These are phyloP conservation scores for Arthrinium phaeospermum DNA, from an alignment of 2,329 filamentous ascomycete species.

Conservation along the genomic window DNA sequence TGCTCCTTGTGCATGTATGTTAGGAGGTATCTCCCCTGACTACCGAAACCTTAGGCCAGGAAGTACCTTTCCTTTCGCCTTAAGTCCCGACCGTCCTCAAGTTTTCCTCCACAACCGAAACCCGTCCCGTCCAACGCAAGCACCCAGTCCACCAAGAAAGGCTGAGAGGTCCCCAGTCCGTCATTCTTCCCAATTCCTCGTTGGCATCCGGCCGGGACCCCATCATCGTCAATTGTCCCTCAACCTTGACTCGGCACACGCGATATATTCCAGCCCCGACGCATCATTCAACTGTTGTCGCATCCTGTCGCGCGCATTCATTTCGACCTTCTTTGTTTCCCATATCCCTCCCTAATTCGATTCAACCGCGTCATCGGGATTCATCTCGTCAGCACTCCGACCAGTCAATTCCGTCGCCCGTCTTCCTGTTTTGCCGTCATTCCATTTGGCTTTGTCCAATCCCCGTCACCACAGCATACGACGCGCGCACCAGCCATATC, in stretches of 20 bases:
- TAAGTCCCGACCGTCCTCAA: neutral
- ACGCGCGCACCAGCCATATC: slow-evolving; percentile 27
- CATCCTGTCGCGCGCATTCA: slow-evolving; percentile 7
- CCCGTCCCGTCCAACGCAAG: neutral
- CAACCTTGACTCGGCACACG: neutral
- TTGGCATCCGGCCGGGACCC: slow-evolving; percentile 1
- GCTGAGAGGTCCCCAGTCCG: neutral
- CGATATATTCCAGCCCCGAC: neutral
- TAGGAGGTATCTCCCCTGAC: neutral
- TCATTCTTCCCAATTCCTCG: slow-evolving; percentile 8
- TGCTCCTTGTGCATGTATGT: neutral
- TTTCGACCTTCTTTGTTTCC: neutral
- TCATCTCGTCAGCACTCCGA: neutral
- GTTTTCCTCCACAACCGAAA: slow-evolving; percentile 2
- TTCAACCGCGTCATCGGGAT: neutral
- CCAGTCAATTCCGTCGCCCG: neutral
- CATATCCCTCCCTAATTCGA: neutral
- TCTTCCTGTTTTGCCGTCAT: slow-evolving; percentile 10
- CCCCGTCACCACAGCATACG: slow-evolving; percentile 21
- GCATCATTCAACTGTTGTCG: slow-evolving; percentile 3
- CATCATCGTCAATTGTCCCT: slow-evolving; percentile 3
- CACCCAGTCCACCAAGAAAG: slow-evolving; percentile 8
- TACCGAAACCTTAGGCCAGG: slow-evolving; percentile 1
- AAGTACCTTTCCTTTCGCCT: slow-evolving; percentile 2
- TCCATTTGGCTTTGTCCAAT: slow-evolving; percentile 10